Evolutionary conservation across 202 grass and related monocot genomes (phyloP).

Genomic region (Panicum virgatum): DNA sequence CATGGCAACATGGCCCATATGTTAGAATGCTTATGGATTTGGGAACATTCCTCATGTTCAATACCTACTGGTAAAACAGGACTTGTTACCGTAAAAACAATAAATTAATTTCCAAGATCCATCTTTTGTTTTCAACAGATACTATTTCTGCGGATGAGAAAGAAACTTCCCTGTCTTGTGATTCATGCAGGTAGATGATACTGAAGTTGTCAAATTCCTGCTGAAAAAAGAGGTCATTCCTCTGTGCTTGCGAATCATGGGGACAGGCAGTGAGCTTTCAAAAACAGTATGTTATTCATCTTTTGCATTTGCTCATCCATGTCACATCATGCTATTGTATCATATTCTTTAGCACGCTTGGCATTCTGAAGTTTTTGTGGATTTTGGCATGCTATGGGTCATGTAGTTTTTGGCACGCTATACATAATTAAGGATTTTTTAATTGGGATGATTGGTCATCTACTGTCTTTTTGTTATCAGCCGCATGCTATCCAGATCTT

Average conservation of each 20-base stretch:
- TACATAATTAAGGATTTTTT: neutral
- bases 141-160: conserved; percentile 16
- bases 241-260: conserved; percentile 69
- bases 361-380: neutral
- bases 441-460: conserved; percentile 9
- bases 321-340: neutral
- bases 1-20: neutral
- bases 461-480: neutral
- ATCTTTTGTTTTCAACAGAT: conserved; percentile 13
- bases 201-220: conserved; percentile 61
- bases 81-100: neutral
- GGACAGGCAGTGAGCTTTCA: conserved; percentile 71
- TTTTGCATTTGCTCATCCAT: conserved; percentile 19
- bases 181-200: conserved; percentile 55
- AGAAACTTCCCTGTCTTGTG: conserved; percentile 14
- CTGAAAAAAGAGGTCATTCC: conserved; percentile 71
- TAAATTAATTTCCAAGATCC: neutral
- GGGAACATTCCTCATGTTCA: neutral
- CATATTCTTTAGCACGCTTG: neutral
- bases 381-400: neutral
- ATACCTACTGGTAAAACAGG: neutral
- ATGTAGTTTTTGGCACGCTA: neutral
- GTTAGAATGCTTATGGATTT: neutral
- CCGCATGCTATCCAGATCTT: neutral
- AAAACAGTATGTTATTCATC: conserved; percentile 58